These are phyloP conservation scores for Fusarium chlamydosporum DNA, from an alignment of 2,329 filamentous ascomycete genomes.

Conservation along the genomic window DNA sequence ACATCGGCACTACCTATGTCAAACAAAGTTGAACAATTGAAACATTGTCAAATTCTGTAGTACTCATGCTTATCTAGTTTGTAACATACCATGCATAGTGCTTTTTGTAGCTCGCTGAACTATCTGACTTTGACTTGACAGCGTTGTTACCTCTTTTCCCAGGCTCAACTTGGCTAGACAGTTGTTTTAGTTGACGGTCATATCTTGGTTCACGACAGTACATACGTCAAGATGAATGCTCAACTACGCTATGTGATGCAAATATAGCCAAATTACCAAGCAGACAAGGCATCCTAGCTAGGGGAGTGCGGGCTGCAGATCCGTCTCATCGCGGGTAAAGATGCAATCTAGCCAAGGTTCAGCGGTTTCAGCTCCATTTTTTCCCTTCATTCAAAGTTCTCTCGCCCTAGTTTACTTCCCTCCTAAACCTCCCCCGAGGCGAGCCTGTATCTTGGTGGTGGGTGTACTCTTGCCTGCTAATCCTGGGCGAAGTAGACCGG, in stretches of 20 bases:
- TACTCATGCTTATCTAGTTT: conserved; percentile 18
- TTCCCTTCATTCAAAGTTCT: background rate
- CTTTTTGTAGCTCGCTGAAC: conserved; percentile 18
- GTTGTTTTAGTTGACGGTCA: conserved; percentile 4
- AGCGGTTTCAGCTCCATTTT: conserved; percentile 14
- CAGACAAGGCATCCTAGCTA: conserved; percentile 29
- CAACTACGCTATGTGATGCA: conserved; percentile 27
- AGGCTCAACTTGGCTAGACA: conserved; percentile 13
- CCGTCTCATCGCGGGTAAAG: conserved; percentile 41
- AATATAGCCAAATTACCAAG: conserved; percentile 6
- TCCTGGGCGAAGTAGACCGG: conserved; percentile 22
- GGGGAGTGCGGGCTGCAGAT: conserved; percentile 35
- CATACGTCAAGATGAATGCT: conserved; percentile 22
- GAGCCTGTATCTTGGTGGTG: conserved; percentile 13
- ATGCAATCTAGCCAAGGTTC: conserved; percentile 34
- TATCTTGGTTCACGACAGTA: conserved; percentile 12
- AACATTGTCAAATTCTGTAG: conserved; percentile 15
- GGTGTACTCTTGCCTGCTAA: conserved; percentile 12
- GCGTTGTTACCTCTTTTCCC: conserved; percentile 31
- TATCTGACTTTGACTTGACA: background rate
- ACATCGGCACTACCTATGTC: background rate
- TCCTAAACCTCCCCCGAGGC: background rate
- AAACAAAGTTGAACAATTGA: conserved; percentile 17
- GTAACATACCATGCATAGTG: conserved; percentile 17
- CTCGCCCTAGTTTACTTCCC: conserved; percentile 20